These are phyloP conservation scores for Esteya vermicola DNA, from an alignment of 2,329 filamentous ascomycete genomes.

Conservation along the genomic window DNA sequence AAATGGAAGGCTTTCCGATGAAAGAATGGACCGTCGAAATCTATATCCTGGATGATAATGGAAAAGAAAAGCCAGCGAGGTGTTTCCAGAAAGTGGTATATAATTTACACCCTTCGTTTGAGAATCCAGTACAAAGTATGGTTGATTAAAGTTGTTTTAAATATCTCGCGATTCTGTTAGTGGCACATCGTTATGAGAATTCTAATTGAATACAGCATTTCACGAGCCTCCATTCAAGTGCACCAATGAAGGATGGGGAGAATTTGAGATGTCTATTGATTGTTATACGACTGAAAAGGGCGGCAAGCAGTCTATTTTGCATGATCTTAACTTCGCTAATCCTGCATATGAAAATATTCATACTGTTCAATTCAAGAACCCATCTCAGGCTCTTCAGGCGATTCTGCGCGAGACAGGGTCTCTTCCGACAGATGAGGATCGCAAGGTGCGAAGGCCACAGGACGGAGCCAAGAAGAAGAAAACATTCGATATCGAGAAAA, in stretches of 20 bases:
- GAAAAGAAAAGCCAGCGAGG: constrained; percentile 67
- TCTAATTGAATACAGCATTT: constrained; percentile 41
- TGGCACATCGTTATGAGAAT: too few species aligned
- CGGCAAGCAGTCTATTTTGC: constrained; percentile 61
- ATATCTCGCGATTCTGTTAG: background rate
- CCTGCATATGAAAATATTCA: constrained; percentile 74
- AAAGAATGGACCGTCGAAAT: constrained; percentile 83
- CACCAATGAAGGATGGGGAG: constrained; percentile 92
- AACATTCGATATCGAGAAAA: constrained; percentile 78
- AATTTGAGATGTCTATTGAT: constrained; percentile 89
- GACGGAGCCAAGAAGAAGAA: constrained; percentile 66
- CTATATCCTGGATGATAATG: constrained; percentile 70
- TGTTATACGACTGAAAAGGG: constrained; percentile 75
- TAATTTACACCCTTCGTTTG: constrained; percentile 87
- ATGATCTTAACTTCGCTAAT: constrained; percentile 85
- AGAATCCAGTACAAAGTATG: constrained; percentile 72
- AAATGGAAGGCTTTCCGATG: constrained; percentile 80
- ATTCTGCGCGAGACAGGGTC: constrained; percentile 72
- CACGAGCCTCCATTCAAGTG: constrained; percentile 78
- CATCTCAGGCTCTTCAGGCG: constrained; percentile 70
- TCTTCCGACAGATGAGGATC: constrained; percentile 60
- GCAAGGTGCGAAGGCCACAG: constrained; percentile 49
- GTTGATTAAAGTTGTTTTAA: constrained; percentile 10
- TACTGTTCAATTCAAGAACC: constrained; percentile 77
- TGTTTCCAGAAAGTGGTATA: constrained; percentile 90